Percentiles rank a stretch among this genome's conserved stretches.
These are phyloP conservation scores for Ramularia collo-cygni DNA, from an alignment of 2,329 filamentous ascomycete genomes.

Conservation along the genomic window DNA sequence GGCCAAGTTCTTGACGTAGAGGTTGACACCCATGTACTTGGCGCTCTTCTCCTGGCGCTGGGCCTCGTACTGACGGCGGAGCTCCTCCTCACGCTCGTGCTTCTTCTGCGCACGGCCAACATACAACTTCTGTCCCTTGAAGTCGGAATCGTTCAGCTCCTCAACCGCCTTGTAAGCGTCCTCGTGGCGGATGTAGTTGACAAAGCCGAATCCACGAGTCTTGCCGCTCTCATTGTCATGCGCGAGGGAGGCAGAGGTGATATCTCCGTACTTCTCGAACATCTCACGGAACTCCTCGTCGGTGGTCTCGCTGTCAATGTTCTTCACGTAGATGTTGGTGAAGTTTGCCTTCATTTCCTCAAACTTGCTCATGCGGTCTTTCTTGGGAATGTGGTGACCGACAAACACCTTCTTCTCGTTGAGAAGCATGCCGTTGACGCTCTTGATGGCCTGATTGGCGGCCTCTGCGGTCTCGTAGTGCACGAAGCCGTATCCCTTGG, in stretches of 20 bases:
- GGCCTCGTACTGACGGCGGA: slow-evolving; percentile 97
- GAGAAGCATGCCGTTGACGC: slow-evolving; percentile 98
- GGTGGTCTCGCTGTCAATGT: slow-evolving; percentile 74
- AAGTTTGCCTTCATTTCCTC: slow-evolving; percentile 99
- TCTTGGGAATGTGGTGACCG: slow-evolving; percentile 98
- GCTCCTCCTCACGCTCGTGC: slow-evolving; percentile 98
- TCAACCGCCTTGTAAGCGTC: slow-evolving; percentile 80
- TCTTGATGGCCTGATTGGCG: slow-evolving; percentile 94
- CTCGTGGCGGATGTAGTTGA: slow-evolving; percentile 92
- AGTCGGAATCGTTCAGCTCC: slow-evolving; percentile 83
- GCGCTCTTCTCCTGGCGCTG: slow-evolving; percentile 95
- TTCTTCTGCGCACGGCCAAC: slow-evolving; percentile 99
- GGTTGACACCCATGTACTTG: slow-evolving; percentile 99
- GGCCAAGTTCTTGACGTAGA: slow-evolving; percentile 98
- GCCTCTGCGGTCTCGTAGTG: slow-evolving; percentile 99
- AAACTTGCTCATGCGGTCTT: slow-evolving; percentile 99
- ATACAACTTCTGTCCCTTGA: slow-evolving; percentile 92
- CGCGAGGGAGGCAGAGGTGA: slow-evolving; percentile 91
- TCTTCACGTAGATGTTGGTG: slow-evolving; percentile 99
- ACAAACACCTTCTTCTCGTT: slow-evolving; percentile 99
- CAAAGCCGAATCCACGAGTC: slow-evolving; percentile 88
- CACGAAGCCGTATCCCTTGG: slow-evolving; percentile 98
- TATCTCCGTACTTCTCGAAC: slow-evolving; percentile 86
- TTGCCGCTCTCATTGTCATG: slow-evolving; percentile 96
- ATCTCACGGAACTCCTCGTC: slow-evolving; percentile 93